Evolutionary conservation across 192 early-diverging fungal genomes (phyloP).

Genomic region (Funneliformis mosseae): DNA sequence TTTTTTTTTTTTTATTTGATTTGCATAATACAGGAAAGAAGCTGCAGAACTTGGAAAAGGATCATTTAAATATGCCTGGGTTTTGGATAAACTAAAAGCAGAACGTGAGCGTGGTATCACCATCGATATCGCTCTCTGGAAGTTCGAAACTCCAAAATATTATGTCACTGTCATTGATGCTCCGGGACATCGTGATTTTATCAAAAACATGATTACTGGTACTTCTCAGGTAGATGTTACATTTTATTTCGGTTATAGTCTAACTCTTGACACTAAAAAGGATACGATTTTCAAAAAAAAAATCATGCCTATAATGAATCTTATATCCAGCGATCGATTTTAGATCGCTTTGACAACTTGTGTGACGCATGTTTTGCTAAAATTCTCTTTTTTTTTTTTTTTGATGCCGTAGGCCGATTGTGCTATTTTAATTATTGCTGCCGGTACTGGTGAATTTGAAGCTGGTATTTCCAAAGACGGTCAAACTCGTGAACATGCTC

Average conservation of each 20-base stretch:
- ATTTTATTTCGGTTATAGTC: neutral
- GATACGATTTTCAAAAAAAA: too few species aligned
- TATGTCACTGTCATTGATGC: conserved; percentile 99
- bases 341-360: neutral
- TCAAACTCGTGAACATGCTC: conserved; percentile 99
- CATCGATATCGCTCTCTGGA: conserved; percentile 98
- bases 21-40: conserved; percentile 68
- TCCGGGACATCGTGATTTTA: conserved; percentile 99
- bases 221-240: conserved; percentile 73
- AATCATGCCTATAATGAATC: neutral
- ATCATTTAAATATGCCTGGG: conserved; percentile 99
- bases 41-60: conserved; percentile 98
- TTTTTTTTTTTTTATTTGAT: conserved; percentile 4
- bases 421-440: conserved; percentile 94
- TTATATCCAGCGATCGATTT: neutral
- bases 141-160: conserved; percentile 96
- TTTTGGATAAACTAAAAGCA: conserved; percentile 98
- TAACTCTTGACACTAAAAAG: neutral
- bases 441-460: conserved; percentile 86
- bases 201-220: conserved; percentile 99
- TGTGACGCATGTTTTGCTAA: neutral
- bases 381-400: neutral
- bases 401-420: conserved; percentile 73
- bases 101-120: conserved; percentile 99
- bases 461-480: conserved; percentile 99